A percentile compares a stretch with the other conserved stretches of the same genome.
Evolutionary conservation across 805 yeast species (phyloP).

Genomic region (Metschnikowia continentalis): DNA sequence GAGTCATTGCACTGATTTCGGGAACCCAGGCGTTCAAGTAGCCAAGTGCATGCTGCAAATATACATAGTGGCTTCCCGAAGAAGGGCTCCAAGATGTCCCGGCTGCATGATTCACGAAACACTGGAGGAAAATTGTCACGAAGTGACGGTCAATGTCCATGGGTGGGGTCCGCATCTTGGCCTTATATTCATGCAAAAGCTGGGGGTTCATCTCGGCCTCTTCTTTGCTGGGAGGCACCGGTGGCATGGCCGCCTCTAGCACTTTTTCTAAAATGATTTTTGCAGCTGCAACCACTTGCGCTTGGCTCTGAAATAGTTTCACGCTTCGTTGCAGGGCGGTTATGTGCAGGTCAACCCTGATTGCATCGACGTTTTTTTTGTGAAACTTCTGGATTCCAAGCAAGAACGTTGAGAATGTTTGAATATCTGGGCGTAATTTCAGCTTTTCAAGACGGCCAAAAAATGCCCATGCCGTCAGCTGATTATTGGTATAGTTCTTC

Average conservation of each 20-base stretch:
- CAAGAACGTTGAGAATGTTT: constrained; percentile 37
- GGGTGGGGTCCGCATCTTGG: constrained; percentile 7
- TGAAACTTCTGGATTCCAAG: constrained; percentile 28
- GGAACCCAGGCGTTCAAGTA: constrained; percentile 34
- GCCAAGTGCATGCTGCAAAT: constrained; percentile 27
- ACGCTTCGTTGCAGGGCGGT: constrained; percentile 19
- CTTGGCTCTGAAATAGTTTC: constrained; percentile 27
- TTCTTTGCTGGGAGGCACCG: constrained; percentile 30
- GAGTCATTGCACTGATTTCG: constrained; percentile 20
- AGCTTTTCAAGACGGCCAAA: constrained; percentile 25
- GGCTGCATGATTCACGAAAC: constrained; percentile 23
- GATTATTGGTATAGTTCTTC: constrained; percentile 32
- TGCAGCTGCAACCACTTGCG: constrained; percentile 24
- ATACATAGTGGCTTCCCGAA: constrained; percentile 29
- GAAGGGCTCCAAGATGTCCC: constrained; percentile 24
- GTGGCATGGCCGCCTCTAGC: constrained; percentile 29
- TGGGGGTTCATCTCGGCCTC: constrained; percentile 21
- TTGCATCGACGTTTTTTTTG: constrained; percentile 13
- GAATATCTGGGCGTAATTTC: constrained; percentile 26
- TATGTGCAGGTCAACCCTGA: constrained; percentile 15
- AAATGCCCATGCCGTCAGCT: constrained; percentile 34
- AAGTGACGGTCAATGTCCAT: constrained; percentile 33
- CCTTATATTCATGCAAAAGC: constrained; percentile 15
- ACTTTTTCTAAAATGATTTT: constrained; percentile 26
- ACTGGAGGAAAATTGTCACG: constrained; percentile 26